A percentile compares a stretch with the other conserved stretches of the same genome.
phyloP scores from a whole-genome alignment of 2,329 filamentous ascomycete species.

The Eurotiales sp. region DNA sequence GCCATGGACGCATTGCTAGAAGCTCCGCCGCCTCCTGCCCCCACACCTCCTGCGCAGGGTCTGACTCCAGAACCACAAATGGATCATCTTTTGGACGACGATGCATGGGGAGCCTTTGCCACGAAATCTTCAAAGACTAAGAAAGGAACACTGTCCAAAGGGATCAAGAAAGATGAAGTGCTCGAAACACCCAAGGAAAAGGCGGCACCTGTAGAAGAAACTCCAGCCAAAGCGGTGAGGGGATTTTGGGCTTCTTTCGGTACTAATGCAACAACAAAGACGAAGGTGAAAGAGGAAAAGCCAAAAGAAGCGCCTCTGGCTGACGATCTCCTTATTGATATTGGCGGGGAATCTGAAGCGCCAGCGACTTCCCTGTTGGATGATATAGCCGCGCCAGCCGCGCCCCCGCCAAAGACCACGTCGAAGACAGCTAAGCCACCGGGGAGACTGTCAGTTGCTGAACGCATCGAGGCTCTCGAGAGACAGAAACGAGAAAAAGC shows the following conservation, averaged over 20 bases:
- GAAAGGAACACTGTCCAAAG: slow-evolving; percentile 34
- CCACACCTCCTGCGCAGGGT: slow-evolving; percentile 45
- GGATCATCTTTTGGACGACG: slow-evolving; percentile 28
- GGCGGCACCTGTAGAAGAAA: slow-evolving; percentile 28
- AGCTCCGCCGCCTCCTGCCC: slow-evolving; percentile 46
- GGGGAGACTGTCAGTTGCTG: slow-evolving; percentile 47
- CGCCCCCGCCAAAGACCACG: slow-evolving; percentile 41
- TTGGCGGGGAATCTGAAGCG: slow-evolving; percentile 32
- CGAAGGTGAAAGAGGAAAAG: slow-evolving; percentile 44
- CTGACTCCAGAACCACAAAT: slow-evolving; percentile 35
- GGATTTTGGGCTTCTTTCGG: slow-evolving; percentile 46
- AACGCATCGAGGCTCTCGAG: slow-evolving; percentile 51
- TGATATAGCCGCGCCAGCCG: slow-evolving; percentile 34
- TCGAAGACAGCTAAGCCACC: slow-evolving; percentile 39
- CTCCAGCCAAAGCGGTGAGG: slow-evolving; percentile 33
- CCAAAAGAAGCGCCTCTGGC: slow-evolving; percentile 26
- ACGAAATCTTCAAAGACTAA: slow-evolving; percentile 36
- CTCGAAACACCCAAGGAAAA: slow-evolving; percentile 31
- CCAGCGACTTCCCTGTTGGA: slow-evolving; percentile 35
- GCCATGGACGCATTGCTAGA: slow-evolving; percentile 21
- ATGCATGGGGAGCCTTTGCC: slow-evolving; percentile 37
- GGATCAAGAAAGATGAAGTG: slow-evolving; percentile 20
- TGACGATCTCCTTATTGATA: slow-evolving; percentile 34
- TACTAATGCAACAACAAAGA: slow-evolving; percentile 34
- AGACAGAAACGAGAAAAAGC: slow-evolving; percentile 38